Evolutionary conservation across 345 rosid genomes (phyloP).

Genomic region (Adansonia digitata): DNA sequence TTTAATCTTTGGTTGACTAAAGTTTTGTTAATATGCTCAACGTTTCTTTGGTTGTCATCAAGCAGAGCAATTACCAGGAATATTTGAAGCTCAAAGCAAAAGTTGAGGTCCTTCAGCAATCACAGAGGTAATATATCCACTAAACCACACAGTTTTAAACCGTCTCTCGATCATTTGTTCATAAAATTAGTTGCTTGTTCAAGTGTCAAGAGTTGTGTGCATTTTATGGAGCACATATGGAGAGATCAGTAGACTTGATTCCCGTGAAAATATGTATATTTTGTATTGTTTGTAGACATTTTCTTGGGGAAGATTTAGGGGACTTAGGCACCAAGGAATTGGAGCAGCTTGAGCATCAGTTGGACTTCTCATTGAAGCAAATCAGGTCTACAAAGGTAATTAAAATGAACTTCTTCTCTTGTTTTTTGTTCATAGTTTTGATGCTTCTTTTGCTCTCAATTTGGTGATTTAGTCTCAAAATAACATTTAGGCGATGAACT

Average conservation of each 20-base stretch:
- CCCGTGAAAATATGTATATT: neutral
- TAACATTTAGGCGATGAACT: no score
- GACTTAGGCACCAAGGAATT: constrained; percentile 35
- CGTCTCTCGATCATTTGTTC: neutral
- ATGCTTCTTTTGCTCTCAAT: neutral
- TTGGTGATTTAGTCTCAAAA: neutral
- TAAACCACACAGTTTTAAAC: neutral
- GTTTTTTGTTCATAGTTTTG: no score
- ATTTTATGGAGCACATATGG: neutral
- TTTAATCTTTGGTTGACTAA: neutral
- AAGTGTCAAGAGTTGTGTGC: neutral
- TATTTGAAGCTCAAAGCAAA: constrained; percentile 56
- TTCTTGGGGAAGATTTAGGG: constrained; percentile 49
- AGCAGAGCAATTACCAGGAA: constrained; percentile 59
- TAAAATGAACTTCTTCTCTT: neutral
- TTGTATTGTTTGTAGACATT: constrained; percentile 27
- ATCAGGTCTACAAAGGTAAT: constrained; percentile 47
- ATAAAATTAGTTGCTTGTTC: neutral
- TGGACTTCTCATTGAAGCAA: constrained; percentile 38
- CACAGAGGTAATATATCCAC: constrained; percentile 52
- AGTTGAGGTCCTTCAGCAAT: constrained; percentile 54
- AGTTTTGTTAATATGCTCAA: no score
- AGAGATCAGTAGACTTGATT: neutral
- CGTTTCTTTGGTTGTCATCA: neutral
- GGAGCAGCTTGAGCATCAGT: constrained; percentile 42